A percentile compares a stretch with the other conserved stretches of the same genome.
These are phyloP conservation scores for Suillus discolor DNA, from an alignment of 768 basidiomycete species.

Conservation along the genomic window DNA sequence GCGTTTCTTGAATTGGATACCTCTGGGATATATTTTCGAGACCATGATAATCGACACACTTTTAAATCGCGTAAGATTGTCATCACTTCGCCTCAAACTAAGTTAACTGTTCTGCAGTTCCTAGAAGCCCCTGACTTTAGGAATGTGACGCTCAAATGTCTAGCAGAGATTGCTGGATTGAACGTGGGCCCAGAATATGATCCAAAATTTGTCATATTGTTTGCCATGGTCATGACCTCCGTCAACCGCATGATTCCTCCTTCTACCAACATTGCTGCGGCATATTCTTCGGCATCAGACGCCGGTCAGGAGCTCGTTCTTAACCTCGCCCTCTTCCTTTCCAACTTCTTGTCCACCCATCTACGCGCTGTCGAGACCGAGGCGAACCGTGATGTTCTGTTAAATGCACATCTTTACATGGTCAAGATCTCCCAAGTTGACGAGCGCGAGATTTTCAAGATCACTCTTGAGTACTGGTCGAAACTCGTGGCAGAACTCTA, in stretches of 20 bases:
- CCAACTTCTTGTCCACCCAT: conserved; percentile 94
- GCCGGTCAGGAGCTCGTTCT: conserved; percentile 95
- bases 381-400: conserved; percentile 84
- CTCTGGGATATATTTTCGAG: conserved; percentile 98
- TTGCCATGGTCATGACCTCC: conserved; percentile 98
- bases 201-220: conserved; percentile 95
- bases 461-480: conserved; percentile 96
- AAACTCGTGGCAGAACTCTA: conserved; percentile 96
- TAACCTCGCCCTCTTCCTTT: conserved; percentile 96
- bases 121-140: conserved; percentile 96
- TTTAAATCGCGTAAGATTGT: conserved; percentile 75
- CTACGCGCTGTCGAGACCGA: conserved; percentile 94
- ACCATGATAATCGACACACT: conserved; percentile 95
- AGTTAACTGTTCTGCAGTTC: conserved; percentile 57
- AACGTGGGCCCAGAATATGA: conserved; percentile 97
- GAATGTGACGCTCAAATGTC: conserved; percentile 94
- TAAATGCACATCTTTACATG: conserved; percentile 98
- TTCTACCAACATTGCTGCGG: conserved; percentile 90
- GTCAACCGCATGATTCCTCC: conserved; percentile 97
- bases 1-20: conserved; percentile 98
- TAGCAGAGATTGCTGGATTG: conserved; percentile 94
- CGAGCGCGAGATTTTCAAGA: conserved; percentile 99
- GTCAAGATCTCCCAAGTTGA: conserved; percentile 98
- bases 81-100: conserved; percentile 14
- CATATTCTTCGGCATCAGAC: conserved; percentile 88